Percentiles rank a stretch among this genome's conserved stretches.
These are phyloP conservation scores for Chlorella sp. DNA, from an alignment of 139 green algal species.

Conservation along the genomic window DNA sequence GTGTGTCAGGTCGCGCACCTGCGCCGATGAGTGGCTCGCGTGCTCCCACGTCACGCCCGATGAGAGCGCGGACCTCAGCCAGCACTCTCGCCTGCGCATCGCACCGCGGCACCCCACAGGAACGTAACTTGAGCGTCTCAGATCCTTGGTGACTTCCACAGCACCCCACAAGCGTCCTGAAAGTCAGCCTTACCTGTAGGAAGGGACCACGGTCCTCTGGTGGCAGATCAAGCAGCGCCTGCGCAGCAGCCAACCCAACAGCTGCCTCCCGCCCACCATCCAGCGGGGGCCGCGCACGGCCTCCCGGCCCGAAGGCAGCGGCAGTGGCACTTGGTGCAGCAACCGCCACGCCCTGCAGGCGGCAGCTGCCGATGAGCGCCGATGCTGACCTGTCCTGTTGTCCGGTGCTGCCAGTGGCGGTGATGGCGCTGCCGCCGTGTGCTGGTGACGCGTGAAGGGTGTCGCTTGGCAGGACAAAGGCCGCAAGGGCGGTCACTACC, in stretches of 20 bases:
- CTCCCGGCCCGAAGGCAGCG: no score
- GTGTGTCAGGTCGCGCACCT: not conserved
- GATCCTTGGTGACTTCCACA: not conserved
- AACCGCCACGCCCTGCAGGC: no score
- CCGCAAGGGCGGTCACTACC: no score
- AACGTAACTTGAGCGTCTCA: not conserved
- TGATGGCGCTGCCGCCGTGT: no score
- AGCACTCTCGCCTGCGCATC: conserved; percentile 41
- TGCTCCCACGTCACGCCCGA: conserved; percentile 53
- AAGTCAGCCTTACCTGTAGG: not conserved
- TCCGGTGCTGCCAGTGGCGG: no score
- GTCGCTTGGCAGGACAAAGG: no score
- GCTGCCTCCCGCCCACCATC: conserved; percentile 9
- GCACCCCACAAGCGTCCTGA: not conserved
- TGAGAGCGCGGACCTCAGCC: conserved; percentile 53
- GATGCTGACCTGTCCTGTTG: no score
- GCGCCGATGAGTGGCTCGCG: conserved; percentile 56
- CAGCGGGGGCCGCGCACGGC: no score
- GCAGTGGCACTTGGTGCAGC: no score
- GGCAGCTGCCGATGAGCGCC: no score
- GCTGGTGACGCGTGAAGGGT: no score
- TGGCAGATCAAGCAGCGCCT: conserved; percentile 53
- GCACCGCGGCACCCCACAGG: not conserved
- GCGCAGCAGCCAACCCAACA: conserved; percentile 21
- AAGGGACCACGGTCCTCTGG: conserved; percentile 39